Conservation (phyloP, 768 basidiomycete species). For the Cystobasidium tubakii region DNA sequence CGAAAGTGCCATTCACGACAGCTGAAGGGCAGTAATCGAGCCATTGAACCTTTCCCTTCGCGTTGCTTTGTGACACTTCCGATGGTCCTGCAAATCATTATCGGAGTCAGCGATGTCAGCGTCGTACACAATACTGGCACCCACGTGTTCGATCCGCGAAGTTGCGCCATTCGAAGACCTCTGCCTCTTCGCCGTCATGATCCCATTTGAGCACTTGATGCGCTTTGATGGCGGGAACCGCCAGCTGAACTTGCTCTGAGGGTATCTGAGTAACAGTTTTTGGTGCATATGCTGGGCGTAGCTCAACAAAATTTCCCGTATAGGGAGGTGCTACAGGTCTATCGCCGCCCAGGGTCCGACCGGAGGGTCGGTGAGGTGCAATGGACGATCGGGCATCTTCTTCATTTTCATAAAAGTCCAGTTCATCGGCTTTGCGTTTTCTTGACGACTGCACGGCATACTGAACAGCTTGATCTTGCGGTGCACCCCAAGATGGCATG, state of each 20-base stretch:
- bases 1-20: constrained; percentile 63
- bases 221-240: constrained; percentile 58
- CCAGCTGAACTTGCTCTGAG: constrained; percentile 31
- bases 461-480: constrained; percentile 23
- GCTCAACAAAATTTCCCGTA: constrained; percentile 18
- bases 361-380: constrained; percentile 5
- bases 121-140: constrained; percentile 41
- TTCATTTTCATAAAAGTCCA: background rate
- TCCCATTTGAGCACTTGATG: constrained; percentile 54
- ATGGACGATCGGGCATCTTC: background rate
- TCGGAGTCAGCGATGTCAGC: background rate
- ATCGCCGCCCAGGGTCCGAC: constrained; percentile 26
- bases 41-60: constrained; percentile 58
- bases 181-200: constrained; percentile 60
- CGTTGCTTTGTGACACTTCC: constrained; percentile 63
- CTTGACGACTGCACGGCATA: constrained; percentile 11
- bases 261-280: constrained; percentile 1
- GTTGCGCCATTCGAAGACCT: constrained; percentile 72
- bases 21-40: constrained; percentile 76
- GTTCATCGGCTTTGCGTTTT: constrained; percentile 9
- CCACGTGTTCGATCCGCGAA: constrained; percentile 58
- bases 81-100: constrained; percentile 53
- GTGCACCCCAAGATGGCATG: constrained; percentile 28
- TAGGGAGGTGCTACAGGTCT: constrained; percentile 11
- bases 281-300: constrained; percentile 27